These are phyloP conservation scores for Volutella citrinella DNA, from an alignment of 2,329 filamentous ascomycete genomes.

Conservation along the genomic window DNA sequence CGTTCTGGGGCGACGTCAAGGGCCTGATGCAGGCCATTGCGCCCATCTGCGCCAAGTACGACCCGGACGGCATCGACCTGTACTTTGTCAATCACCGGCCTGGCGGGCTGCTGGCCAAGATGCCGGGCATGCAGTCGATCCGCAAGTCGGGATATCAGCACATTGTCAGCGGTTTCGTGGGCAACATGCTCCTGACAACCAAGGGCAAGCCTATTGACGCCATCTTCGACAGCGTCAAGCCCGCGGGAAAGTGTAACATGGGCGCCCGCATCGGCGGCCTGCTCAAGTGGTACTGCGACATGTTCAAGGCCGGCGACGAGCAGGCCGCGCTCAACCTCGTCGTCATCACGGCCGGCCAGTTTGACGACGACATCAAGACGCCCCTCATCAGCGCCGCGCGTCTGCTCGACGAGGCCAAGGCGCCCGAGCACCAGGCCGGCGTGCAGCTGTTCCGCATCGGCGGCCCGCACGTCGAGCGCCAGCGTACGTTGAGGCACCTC, in stretches of 20 bases:
- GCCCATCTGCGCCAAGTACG: constrained; percentile 12
- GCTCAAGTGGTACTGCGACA: constrained; percentile 13
- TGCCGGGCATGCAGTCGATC: constrained; percentile 8
- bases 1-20: constrained; percentile 10
- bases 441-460: constrained; percentile 11
- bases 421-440: constrained; percentile 9
- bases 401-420: constrained; percentile 9
- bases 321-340: constrained; percentile 10
- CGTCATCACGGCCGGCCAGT: constrained; percentile 9
- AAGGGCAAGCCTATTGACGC: constrained; percentile 9
- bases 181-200: constrained; percentile 7
- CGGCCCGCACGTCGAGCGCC: constrained; percentile 3
- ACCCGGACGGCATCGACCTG: constrained; percentile 11
- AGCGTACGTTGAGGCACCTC: constrained; percentile 8
- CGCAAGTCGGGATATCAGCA: constrained; percentile 11
- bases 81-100: constrained; percentile 13
- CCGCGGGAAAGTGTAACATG: constrained; percentile 11
- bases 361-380: constrained; percentile 11
- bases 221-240: constrained; percentile 10
- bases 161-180: constrained; percentile 10
- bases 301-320: constrained; percentile 8
- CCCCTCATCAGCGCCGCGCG: constrained; percentile 9
- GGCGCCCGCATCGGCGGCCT: constrained; percentile 8
- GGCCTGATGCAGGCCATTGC: constrained; percentile 7
- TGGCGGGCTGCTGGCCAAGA: constrained; percentile 9